phyloP scores from a whole-genome alignment of 1,284 basidiomycete species.

The Agroathelia rolfsii region DNA sequence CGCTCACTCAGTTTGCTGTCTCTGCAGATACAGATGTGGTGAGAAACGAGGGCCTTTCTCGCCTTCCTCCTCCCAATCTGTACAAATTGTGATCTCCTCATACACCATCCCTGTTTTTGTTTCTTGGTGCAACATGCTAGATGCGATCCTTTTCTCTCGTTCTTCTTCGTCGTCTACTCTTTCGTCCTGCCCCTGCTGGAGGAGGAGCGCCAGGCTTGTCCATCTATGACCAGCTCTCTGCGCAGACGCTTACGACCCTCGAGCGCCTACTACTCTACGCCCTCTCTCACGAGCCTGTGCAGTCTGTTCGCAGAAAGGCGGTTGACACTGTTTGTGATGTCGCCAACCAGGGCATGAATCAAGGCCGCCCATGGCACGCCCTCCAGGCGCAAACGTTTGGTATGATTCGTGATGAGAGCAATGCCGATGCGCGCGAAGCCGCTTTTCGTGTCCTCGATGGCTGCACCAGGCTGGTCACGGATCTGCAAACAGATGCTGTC shows the following conservation, averaged over 20 bases:
- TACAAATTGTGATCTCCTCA: no score
- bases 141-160: constrained; percentile 79
- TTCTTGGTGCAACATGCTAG: constrained; percentile 23
- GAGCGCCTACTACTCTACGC: constrained; percentile 64
- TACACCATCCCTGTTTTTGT: background rate
- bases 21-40: constrained; percentile 66
- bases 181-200: constrained; percentile 35
- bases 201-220: constrained; percentile 30
- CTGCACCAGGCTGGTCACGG: constrained; percentile 61
- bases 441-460: constrained; percentile 60
- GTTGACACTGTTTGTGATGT: constrained; percentile 68
- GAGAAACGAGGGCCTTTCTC: constrained; percentile 18
- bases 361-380: constrained; percentile 70
- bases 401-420: constrained; percentile 55
- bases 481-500: constrained; percentile 59
- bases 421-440: constrained; percentile 36
- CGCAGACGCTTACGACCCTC: constrained; percentile 51
- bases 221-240: constrained; percentile 65
- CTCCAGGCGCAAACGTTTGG: constrained; percentile 59
- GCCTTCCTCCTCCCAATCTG: constrained; percentile 2
- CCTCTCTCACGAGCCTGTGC: constrained; percentile 46
- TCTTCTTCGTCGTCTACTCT: constrained; percentile 64
- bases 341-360: constrained; percentile 59
- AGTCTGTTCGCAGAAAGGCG: constrained; percentile 52
- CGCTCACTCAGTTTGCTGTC: constrained; percentile 64